phyloP scores from a whole-genome alignment of 441 rosid species.

The Populus hybrid region DNA sequence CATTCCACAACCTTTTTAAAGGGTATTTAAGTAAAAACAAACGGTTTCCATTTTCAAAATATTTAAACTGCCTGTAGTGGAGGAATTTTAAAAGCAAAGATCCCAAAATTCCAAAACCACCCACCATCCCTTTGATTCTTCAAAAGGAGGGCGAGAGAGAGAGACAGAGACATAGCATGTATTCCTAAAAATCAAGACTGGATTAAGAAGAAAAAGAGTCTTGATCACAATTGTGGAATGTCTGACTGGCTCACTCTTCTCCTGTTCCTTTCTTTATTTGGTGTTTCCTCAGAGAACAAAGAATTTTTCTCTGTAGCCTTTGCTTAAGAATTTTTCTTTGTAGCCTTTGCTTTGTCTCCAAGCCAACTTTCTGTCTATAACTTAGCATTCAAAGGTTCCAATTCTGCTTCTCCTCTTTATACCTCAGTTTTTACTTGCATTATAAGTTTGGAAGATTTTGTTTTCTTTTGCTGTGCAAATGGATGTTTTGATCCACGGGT shows the following conservation, averaged over 20 bases:
- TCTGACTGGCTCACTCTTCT: constrained; percentile 8
- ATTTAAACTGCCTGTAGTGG: neutral
- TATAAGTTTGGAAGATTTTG: neutral
- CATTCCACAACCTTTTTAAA: neutral
- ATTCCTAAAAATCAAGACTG: neutral
- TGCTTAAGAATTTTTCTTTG: constrained; percentile 28
- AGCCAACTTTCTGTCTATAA: constrained; percentile 40
- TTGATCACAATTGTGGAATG: neutral
- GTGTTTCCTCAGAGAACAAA: neutral
- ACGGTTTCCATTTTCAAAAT: neutral
- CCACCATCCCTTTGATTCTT: neutral
- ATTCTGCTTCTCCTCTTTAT: neutral
- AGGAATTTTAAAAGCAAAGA: neutral
- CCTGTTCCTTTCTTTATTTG: constrained; percentile 5
- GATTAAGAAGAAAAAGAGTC: neutral
- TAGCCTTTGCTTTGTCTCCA: constrained; percentile 52
- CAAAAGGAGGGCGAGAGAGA: neutral
- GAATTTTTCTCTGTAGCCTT: constrained; percentile 28
- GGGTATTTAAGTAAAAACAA: constrained; percentile 1
- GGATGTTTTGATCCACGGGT: constrained; percentile 16
- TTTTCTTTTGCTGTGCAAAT: constrained; percentile 10
- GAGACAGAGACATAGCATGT: too few relatives aligned
- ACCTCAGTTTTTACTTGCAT: neutral
- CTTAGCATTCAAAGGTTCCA: constrained; percentile 11
- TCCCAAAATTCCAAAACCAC: neutral